These are phyloP conservation scores for Leucocoprinus leucothites DNA, from an alignment of 768 basidiomycete genomes.

Conservation along the genomic window DNA sequence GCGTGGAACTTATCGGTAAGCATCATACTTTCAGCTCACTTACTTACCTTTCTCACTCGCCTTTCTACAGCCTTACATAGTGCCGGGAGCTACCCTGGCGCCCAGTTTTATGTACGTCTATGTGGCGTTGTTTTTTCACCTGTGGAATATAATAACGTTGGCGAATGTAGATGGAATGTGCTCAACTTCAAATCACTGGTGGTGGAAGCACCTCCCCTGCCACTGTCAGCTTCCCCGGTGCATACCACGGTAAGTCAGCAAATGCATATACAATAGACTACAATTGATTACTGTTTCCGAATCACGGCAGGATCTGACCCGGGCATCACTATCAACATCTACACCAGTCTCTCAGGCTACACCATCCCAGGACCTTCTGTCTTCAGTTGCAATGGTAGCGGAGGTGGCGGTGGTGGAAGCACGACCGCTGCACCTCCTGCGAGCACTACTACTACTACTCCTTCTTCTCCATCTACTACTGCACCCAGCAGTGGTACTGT, in stretches of 20 bases:
- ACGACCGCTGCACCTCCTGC: conserved; percentile 13
- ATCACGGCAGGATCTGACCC: conserved; percentile 7
- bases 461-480: conserved; percentile 18
- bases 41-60: background rate
- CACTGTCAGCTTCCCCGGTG: conserved; percentile 47
- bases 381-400: conserved; percentile 31
- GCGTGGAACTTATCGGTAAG: conserved; percentile 44
- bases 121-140: background rate
- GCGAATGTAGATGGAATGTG: conserved; percentile 41
- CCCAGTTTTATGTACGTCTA: conserved; percentile 48
- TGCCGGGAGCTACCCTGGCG: conserved; percentile 44
- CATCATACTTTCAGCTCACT: background rate
- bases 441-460: conserved; percentile 11
- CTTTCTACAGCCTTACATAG: conserved; percentile 26
- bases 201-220: conserved; percentile 37
- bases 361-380: conserved; percentile 32
- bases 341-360: conserved; percentile 10
- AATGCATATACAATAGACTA: background rate
- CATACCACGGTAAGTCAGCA: conserved; percentile 32
- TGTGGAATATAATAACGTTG: conserved; percentile 11
- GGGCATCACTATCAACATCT: conserved; percentile 17
- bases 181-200: conserved; percentile 43
- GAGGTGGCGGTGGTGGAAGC: conserved; percentile 14
- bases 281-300: background rate
- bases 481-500: conserved; percentile 22